Base-by-base conservation (phyloP, 768 basidiomycete species). In the Leccinum pellstonianum region DNA sequence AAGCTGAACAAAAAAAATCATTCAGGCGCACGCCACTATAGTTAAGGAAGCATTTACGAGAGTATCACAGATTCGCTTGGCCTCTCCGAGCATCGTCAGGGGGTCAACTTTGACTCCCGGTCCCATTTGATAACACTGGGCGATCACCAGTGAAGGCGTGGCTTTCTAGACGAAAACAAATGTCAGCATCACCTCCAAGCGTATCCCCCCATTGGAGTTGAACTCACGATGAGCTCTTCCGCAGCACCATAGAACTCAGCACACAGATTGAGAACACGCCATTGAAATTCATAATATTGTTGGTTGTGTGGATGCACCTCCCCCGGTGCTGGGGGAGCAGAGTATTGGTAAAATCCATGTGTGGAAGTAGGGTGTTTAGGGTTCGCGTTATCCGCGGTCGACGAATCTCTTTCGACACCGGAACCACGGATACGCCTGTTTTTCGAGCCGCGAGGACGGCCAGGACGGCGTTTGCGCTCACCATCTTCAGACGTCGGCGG, bases 181-280 rank as follows among this genome's bases (percentile, higher is more conserved):
- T 4, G 48, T 64, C 27, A 70, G 66, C 46, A 52, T 25, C 57
- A 43, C 27, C 62, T 54, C 43, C 46, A 33, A 9, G 29, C 38
- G 37, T 56, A 37, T 55, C 63, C 53, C 59, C 58, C 60, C 49
- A 56, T 38, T 58, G 27, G 50, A 23, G 52, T 43, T 29, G 37
- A 62, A 83, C 88, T 73, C 73, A 92, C 90, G 59, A 93, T 81
- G 50, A 93, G 82, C 72, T 93, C 90, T 72, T 91, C 90, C 17
- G 90, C 90, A 6, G 90, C 90, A 27, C 85, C 86, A 74, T 93
- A 93, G 70, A 93, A 93, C 70, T 93, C 91, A 1, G 88, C 86
- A 72, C 90, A 93, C 43, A 93, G 76, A 67, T 90, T 90, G 58
- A 92, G 72, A 43, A 91, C 84, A 56, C 89, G 84, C 90, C 90